phyloP scores from a whole-genome alignment of 208 protist genomes.

The Leishmania aethiopica region DNA sequence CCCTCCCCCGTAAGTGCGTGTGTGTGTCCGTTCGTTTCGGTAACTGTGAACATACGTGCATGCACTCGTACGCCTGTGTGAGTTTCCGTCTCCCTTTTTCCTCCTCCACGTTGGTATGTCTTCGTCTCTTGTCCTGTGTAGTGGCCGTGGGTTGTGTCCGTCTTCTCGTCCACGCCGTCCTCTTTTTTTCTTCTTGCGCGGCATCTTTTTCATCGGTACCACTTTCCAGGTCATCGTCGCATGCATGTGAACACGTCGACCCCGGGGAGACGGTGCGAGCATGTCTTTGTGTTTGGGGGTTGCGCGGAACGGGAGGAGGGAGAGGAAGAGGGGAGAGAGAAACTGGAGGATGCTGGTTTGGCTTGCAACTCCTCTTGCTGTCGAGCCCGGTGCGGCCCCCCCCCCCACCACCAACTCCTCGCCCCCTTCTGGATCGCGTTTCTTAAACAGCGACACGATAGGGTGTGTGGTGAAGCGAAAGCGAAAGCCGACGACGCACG shows the following conservation, averaged over 20 bases:
- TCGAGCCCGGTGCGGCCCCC: not conserved
- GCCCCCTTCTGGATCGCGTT: not conserved
- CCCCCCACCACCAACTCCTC: not conserved
- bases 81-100: not conserved
- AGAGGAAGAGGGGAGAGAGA: not conserved
- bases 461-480: not conserved
- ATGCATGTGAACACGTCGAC: not conserved
- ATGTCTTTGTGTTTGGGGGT: no score
- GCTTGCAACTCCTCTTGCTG: not conserved
- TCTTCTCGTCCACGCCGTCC: not conserved
- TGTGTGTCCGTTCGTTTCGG: not conserved
- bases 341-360: not conserved
- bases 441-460: not conserved
- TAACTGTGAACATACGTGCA: not conserved
- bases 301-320: not conserved
- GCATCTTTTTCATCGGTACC: not conserved
- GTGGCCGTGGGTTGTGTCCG: not conserved
- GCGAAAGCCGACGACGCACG: not conserved
- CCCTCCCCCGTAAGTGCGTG: not conserved
- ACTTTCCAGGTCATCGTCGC: not conserved
- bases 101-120: not conserved
- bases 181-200: not conserved
- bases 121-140: not conserved
- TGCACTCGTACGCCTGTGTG: not conserved
- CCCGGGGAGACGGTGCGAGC: no score